Base-by-base conservation (phyloP, 192 early-diverging fungal genomes). In the Hyaloraphidium curvatum region DNA sequence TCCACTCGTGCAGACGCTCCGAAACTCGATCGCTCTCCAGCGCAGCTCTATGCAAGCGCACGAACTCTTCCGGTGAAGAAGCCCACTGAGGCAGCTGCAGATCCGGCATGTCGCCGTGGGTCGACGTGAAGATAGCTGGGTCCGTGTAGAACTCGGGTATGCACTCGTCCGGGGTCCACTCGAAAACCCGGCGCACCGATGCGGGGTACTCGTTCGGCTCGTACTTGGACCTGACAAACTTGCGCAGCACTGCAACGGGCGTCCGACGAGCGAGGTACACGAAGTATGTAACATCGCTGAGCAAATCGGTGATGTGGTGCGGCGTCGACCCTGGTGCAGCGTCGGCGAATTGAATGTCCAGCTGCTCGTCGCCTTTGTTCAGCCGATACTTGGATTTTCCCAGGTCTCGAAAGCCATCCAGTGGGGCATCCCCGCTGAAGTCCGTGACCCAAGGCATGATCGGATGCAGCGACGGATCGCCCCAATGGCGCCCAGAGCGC, bases 71-170 rank as follows among this genome's bases (percentile, higher is more conserved):
- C 80, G 83, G 0, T 80, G 77, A 0, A 76, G 73, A 61, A 7
- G 91, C 89, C 92, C 90, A 96, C 0, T 82, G 76, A 43, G 92
- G 92, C 13, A 96, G 61, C 31, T 71, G 41, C 11, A 96, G 86
- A 21, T 82, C 71, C n/a, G 75, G 75, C 79, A 82, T 76, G 43
- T 78, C 77, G 0, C 55, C 37, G 53, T 82, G 77, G 17, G 75
- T 74, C 3, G 77, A 80, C 50, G 61, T 73, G 51, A 79, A 79
- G 17, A 82, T 70, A 2, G 33, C 66, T 9, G 77, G 70, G 61
- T 80, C 73, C 19, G 77, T 74, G 48, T 78, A 82, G 27, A 82
- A 82, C 35, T 82, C 79, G 0, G 79, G 79, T 21, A 82, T 82
- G 58, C 79, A 82, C 58, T 82, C 79, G 57, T 82, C 79, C 29